Conservation (phyloP, 2,329 filamentous ascomycete species). For the Aspergillus sp. region DNA sequence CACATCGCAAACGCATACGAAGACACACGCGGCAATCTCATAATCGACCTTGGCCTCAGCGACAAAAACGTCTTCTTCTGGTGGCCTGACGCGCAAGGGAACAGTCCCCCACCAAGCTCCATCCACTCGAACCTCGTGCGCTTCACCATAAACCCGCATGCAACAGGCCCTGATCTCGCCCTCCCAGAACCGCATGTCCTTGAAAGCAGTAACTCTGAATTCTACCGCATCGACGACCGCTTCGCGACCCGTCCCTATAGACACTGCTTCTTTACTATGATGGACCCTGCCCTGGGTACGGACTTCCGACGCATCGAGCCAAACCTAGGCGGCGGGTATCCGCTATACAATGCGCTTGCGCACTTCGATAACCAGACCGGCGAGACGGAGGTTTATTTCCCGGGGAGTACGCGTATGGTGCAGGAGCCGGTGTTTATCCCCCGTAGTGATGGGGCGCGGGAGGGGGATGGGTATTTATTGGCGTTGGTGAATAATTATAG, state of each 20-base stretch:
- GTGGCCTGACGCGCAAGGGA: conserved; percentile 40
- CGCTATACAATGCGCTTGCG: conserved; percentile 49
- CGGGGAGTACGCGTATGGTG: conserved; percentile 40
- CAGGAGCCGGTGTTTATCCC: conserved; percentile 28
- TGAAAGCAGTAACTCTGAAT: conserved; percentile 45
- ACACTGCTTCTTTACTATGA: conserved; percentile 46
- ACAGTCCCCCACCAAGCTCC: conserved; percentile 30
- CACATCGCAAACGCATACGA: conserved; percentile 42
- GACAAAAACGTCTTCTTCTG: conserved; percentile 46
- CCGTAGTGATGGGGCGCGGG: neutral
- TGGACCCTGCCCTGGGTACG: conserved; percentile 41
- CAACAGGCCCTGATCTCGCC: conserved; percentile 23
- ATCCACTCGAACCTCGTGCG: conserved; percentile 25
- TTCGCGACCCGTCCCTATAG: conserved; percentile 36
- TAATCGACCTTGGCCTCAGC: conserved; percentile 38
- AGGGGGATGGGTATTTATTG: conserved; percentile 26
- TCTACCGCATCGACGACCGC: conserved; percentile 52
- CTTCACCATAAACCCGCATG: conserved; percentile 27
- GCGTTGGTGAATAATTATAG: conserved; percentile 24
- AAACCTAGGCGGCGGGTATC: conserved; percentile 29
- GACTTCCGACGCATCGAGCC: conserved; percentile 29
- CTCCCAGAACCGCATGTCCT: conserved; percentile 16
- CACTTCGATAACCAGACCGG: conserved; percentile 43
- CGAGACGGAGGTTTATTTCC: conserved; percentile 44
- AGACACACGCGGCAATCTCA: conserved; percentile 25